Conservation (phyloP, 129 eudicot species). For the Saussurea involucrata region DNA sequence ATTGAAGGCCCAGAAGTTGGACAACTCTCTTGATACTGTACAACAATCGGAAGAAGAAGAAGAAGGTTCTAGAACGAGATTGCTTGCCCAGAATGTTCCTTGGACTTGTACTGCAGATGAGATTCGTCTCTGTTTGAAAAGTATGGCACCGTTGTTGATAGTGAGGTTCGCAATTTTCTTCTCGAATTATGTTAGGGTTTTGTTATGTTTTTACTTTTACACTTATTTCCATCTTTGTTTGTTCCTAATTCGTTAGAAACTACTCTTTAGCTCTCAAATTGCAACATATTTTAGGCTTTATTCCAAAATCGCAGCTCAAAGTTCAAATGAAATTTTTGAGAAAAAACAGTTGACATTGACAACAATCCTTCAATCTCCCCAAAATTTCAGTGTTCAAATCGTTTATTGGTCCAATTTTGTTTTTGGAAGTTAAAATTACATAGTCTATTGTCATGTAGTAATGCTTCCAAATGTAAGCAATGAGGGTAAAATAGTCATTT, state of each 20-base stretch:
- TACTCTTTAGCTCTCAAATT: neutral
- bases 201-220: neutral
- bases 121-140: conserved; percentile 64
- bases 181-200: neutral
- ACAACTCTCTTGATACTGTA: conserved; percentile 14
- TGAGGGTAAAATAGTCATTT: no score
- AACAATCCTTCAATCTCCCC: neutral
- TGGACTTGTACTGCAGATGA: conserved; percentile 78
- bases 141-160: conserved; percentile 68
- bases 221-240: neutral
- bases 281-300: neutral
- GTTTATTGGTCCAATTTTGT: neutral
- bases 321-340: neutral
- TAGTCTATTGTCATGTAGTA: neutral
- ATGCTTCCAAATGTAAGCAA: neutral
- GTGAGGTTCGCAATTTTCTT: conserved; percentile 52
- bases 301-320: neutral
- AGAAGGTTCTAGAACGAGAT: conserved; percentile 52
- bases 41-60: conserved; percentile 20
- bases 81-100: conserved; percentile 72
- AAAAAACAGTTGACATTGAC: neutral
- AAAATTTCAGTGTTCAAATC: neutral
- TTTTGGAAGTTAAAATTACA: neutral
- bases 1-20: conserved; percentile 21
- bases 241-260: neutral